Evolutionary conservation across 768 basidiomycete genomes (phyloP).

Genomic region (Pulveroboletus sp.): DNA sequence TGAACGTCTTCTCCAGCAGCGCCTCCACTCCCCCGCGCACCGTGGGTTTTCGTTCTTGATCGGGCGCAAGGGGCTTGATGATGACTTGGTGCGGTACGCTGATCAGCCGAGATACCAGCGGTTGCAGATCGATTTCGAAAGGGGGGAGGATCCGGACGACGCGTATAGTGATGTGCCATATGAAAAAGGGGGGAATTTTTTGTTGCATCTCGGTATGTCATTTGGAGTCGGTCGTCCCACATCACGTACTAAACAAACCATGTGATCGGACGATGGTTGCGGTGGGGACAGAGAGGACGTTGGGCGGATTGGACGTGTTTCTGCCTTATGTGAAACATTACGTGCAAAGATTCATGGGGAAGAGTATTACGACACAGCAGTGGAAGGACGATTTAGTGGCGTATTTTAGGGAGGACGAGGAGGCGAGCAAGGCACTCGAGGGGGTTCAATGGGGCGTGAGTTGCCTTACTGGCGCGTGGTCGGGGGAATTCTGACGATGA

Average conservation of each 20-base stretch:
- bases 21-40: constrained; percentile 66
- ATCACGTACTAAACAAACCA: neutral
- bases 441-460: constrained; percentile 75
- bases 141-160: constrained; percentile 74
- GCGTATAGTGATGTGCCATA: constrained; percentile 76
- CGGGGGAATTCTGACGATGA: neutral
- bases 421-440: constrained; percentile 56
- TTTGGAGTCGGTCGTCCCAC: too few species aligned
- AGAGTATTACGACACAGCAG: constrained; percentile 76
- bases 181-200: constrained; percentile 84
- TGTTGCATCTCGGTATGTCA: constrained; percentile 69
- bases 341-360: constrained; percentile 73
- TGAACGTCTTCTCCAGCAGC: constrained; percentile 72
- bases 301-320: constrained; percentile 52
- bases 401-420: constrained; percentile 60
- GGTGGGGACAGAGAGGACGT: constrained; percentile 4
- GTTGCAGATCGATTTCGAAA: constrained; percentile 68
- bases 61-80: constrained; percentile 64
- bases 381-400: constrained; percentile 79
- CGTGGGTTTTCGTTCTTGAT: constrained; percentile 80
- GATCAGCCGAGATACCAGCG: constrained; percentile 66
- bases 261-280: neutral
- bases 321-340: constrained; percentile 82
- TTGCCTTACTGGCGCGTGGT: neutral
- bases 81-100: constrained; percentile 59